Evolutionary conservation across 2,329 filamentous ascomycete species (phyloP), one percentile per base, ranked within the genome.

Genomic region (Gyromitra esculenta): DNA sequence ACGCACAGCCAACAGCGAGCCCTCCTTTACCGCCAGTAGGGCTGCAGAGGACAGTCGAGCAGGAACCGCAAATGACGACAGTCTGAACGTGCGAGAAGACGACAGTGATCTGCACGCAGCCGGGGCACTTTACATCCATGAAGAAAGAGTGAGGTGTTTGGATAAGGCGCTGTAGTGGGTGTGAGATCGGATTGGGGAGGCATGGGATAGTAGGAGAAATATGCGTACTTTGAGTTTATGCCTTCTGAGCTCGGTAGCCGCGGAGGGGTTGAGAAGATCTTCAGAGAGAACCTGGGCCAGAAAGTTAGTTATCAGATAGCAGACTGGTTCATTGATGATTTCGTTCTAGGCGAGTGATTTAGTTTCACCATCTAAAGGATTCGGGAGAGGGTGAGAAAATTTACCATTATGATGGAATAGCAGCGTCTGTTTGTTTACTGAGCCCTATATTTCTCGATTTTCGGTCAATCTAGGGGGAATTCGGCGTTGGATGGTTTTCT

Each of bases 71-170:
- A 90, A 98, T 96, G 87, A 99, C 96, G 86, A 98, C 96, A 86
- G 96, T 98, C 90, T 99, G 96, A 87, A 96, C 96, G 90, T 99
- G 96, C 81, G 95, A 98, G 93, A 98, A 99, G 87, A 99, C 96
- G 86, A 96, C 98, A 87, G 96, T 99, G 90, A 99, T 99, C 87
- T 94, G 97, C 92, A 98, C 98, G 93, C 96, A 99, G 84, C 96
- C 96, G 86, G 95, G 95, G 92, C 96, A 99, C 92, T 99, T 99
- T 89, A 99, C 96, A 86, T 99, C 96, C 96, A 99, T 99, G 92
- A 99, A 99, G 93, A 98, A 99, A 82, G 95, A 98, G 86, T 96
- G 93, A 84, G 96, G 96, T 81, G 90, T 91, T 84, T 96, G 96
- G 85, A 99, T 96, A 84, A 99, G 92, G 82, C 89, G 93, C 94